Conservation (phyloP, 1,284 basidiomycete genomes). For the Tilletia caries region DNA sequence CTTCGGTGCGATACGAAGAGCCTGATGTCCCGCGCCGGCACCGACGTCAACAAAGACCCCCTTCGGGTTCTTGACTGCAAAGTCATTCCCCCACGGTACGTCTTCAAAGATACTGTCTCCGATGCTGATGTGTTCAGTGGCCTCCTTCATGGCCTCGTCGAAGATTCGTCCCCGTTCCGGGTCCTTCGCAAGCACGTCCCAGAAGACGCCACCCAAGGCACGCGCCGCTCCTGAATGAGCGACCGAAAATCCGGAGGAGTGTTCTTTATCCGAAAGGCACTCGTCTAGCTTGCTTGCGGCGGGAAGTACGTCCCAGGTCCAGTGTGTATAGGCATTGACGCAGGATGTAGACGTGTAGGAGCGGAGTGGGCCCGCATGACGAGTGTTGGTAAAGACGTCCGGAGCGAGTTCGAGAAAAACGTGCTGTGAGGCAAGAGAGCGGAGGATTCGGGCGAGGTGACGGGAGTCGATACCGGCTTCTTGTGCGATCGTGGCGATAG, state of each 20-base stretch:
- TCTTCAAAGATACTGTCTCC: background rate
- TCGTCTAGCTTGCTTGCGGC: background rate
- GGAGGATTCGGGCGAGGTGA: conserved; percentile 10
- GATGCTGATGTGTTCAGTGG: background rate
- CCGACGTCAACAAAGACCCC: conserved; percentile 15
- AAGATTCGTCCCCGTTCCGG: background rate
- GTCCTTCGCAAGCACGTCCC: background rate
- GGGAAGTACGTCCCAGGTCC: background rate
- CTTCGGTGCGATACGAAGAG: background rate
- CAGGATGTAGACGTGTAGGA: background rate
- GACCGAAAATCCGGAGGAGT: background rate
- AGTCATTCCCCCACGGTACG: conserved; percentile 2
- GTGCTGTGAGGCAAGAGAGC: conserved; percentile 9
- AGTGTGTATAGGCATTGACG: background rate
- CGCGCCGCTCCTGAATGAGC: background rate
- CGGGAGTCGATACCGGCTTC: conserved; percentile 6
- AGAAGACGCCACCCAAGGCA: background rate
- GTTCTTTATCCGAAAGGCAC: background rate
- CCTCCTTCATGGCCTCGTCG: background rate
- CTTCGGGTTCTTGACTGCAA: background rate
- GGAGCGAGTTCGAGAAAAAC: conserved; percentile 7
- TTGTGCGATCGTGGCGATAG: background rate
- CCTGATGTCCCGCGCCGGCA: conserved; percentile 7
- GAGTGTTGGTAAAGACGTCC: conserved; percentile 9
- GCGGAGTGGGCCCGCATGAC: background rate